Base-by-base conservation (phyloP, 306 rosid species). In the Prinsepia uniflora region DNA sequence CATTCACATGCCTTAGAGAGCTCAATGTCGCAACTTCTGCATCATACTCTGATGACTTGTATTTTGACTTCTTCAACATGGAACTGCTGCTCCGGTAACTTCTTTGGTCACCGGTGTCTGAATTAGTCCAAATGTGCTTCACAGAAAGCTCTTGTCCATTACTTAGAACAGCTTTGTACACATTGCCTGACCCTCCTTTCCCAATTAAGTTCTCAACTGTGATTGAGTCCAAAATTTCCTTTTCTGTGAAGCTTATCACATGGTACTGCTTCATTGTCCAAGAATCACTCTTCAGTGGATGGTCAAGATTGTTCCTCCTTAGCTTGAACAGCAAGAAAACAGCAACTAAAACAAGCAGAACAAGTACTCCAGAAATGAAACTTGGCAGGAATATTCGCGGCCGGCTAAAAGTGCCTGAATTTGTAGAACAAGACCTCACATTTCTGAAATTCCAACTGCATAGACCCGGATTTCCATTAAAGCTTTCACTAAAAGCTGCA, bases 111-210 rank as follows among this genome's bases (percentile, higher is more conserved):
- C 54, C 74, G 10, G 70, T 43, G 62, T 80, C 85, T 17, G 89
- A 53, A 18, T 81, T 60, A 79, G 87, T 73, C 92, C 91, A 88
- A 42, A 90, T 86, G 79, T 92, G 98, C 80, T 90, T 92, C 47
- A 90, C 98, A 0, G 96, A 96, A 4, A 90, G 72, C 73, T 81
- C 81, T 73, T 75, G 82, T 13, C 92, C 96, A 44, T 83, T 78
- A 49, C 80, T 67, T 5, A 90, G 86, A 6, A 63, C 74, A 7
- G 68, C 96, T 71, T 78, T 86, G 84, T 92, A 92, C 46, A 92
- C 98, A 72, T 82, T 85, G 58, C 98, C 98, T 4, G 98, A 92
- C 65, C 98, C 98, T 65, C 98, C 98, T 73, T 81, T 90, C 2
- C 96, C 98, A 24, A 92, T 88, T 78, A 88, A 60, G 45, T 86